phyloP scores from a whole-genome alignment of 257 asterid species.

The Ajuga chamaepitys region DNA sequence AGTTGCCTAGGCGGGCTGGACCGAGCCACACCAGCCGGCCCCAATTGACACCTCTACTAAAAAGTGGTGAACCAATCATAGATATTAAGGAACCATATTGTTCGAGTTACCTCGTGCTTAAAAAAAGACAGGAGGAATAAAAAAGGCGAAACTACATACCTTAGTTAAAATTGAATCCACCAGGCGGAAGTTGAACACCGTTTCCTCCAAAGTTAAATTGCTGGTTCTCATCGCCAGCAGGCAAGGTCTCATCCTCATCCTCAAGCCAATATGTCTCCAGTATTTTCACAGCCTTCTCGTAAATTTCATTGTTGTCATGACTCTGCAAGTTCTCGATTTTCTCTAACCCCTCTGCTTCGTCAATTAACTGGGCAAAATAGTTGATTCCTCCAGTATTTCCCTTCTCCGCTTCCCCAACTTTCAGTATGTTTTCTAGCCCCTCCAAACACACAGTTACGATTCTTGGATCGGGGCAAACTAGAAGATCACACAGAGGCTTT shows the following conservation, averaged over 20 bases:
- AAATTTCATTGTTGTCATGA: conserved; percentile 85
- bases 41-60: too few relatives aligned
- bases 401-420: conserved; percentile 84
- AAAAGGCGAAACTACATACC: conserved; percentile 19
- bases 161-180: conserved; percentile 77
- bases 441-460: conserved; percentile 79
- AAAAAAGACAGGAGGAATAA: not conserved
- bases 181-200: conserved; percentile 55
- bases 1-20: too few relatives aligned
- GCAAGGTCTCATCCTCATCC: conserved; percentile 62
- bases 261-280: conserved; percentile 90
- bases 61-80: too few relatives aligned
- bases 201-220: conserved; percentile 71
- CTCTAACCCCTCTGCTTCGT: conserved; percentile 83
- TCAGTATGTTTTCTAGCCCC: conserved; percentile 87
- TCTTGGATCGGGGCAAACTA: conserved; percentile 82
- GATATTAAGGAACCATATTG: not conserved
- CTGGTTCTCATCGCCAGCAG: conserved; percentile 47
- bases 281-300: conserved; percentile 85
- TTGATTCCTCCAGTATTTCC: conserved; percentile 53
- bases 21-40: too few relatives aligned
- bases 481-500: conserved; percentile 82
- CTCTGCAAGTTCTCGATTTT: conserved; percentile 82
- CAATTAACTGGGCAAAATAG: conserved; percentile 61
- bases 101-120: not conserved